Conservation (phyloP, 2,329 filamentous ascomycete genomes). For the Tympanopsis confertula region DNA sequence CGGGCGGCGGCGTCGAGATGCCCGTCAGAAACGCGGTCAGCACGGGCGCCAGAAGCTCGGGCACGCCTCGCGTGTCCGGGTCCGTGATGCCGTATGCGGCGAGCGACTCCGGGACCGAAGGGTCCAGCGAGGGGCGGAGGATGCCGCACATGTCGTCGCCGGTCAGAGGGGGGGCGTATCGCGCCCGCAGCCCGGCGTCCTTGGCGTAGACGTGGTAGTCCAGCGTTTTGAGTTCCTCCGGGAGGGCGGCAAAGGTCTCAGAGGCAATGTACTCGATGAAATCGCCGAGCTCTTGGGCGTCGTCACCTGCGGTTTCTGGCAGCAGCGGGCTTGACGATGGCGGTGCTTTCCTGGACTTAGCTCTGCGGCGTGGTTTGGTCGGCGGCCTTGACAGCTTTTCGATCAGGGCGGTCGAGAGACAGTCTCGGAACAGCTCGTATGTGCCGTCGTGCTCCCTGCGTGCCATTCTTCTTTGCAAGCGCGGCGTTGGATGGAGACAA, state of each 20-base stretch:
- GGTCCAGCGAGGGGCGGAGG: constrained; percentile 42
- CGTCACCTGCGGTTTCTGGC: constrained; percentile 12
- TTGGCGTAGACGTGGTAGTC: constrained; percentile 45
- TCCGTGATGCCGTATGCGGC: constrained; percentile 51
- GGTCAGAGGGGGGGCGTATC: constrained; percentile 46
- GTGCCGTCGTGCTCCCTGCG: constrained; percentile 25
- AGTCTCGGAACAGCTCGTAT: constrained; percentile 63
- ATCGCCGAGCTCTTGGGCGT: constrained; percentile 62
- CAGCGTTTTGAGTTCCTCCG: constrained; percentile 45
- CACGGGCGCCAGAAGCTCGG: constrained; percentile 50
- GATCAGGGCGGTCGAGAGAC: constrained; percentile 58
- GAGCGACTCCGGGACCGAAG: constrained; percentile 54
- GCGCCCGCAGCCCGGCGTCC: constrained; percentile 31
- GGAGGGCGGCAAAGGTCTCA: constrained; percentile 57
- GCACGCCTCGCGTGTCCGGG: constrained; percentile 24
- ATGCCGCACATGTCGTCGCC: constrained; percentile 31
- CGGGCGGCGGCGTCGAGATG: constrained; percentile 49
- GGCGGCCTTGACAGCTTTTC: constrained; percentile 37
- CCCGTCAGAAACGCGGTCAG: constrained; percentile 49
- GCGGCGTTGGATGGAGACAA: too few species aligned
- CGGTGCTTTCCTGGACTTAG: constrained; percentile 19
- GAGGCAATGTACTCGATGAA: constrained; percentile 71
- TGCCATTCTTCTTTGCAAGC: constrained; percentile 4
- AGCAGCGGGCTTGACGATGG: constrained; percentile 7
- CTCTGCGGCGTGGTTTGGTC: constrained; percentile 31